phyloP scores from a whole-genome alignment of 2,329 filamentous ascomycete genomes.

The Hypoxylon sp. region DNA sequence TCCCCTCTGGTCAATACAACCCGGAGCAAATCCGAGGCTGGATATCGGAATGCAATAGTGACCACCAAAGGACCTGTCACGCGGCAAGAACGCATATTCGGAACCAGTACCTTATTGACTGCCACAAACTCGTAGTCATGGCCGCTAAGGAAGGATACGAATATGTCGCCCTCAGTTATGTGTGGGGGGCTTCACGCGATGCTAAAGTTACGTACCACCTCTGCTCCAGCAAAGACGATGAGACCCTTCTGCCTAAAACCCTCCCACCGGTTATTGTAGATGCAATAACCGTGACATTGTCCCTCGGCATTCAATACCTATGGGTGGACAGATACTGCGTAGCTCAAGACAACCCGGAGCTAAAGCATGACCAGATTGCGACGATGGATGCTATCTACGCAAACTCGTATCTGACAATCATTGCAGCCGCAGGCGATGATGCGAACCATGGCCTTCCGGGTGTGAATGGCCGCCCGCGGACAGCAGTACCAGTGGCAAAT shows the following conservation, averaged over 20 bases:
- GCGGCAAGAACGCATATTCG: too few relatives aligned
- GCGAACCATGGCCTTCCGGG: slow-evolving; percentile 8
- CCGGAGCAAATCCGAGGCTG: too few relatives aligned
- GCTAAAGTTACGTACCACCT: too few relatives aligned
- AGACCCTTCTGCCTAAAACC: neutral
- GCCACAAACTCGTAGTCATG: too few relatives aligned
- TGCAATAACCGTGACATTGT: neutral
- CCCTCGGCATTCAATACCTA: slow-evolving; percentile 6
- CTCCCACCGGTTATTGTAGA: neutral
- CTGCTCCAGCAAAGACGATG: too few relatives aligned
- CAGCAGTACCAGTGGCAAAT: neutral
- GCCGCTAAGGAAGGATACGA: too few relatives aligned
- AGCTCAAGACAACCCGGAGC: neutral
- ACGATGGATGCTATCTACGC: slow-evolving; percentile 9
- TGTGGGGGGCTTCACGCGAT: slow-evolving; percentile 1
- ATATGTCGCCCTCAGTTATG: slow-evolving; percentile 4
- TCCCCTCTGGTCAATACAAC: too few relatives aligned
- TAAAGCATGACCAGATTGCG: slow-evolving; percentile 1
- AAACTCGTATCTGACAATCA: slow-evolving; percentile 1
- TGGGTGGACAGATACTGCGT: slow-evolving; percentile 20
- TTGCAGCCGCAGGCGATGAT: slow-evolving; percentile 5
- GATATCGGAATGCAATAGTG: too few relatives aligned
- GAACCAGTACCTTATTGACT: too few relatives aligned
- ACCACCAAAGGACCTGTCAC: too few relatives aligned
- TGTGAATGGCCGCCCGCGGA: too few relatives aligned